These are phyloP conservation scores for Chlorella sp. DNA, from an alignment of 139 green algal genomes.

Conservation along the genomic window DNA sequence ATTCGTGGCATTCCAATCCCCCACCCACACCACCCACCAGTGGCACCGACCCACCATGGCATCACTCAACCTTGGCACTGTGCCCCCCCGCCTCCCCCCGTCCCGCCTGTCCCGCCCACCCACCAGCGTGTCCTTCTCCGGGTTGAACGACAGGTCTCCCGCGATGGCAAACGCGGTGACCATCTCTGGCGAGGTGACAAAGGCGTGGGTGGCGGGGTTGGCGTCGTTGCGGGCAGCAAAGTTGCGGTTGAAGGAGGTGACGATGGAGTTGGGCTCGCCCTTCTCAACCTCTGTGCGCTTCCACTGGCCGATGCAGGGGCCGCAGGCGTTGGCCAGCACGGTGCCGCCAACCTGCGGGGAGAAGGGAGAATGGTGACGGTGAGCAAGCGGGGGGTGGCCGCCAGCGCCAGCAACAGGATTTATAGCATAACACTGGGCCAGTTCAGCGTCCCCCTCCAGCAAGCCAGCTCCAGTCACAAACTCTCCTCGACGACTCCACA, in stretches of 20 bases:
- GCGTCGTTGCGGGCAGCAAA: conserved; percentile 95
- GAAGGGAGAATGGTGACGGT: not conserved
- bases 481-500: too few species aligned
- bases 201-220: conserved; percentile 93
- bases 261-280: conserved; percentile 91
- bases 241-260: conserved; percentile 97
- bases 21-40: too few species aligned
- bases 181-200: conserved; percentile 93
- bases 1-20: too few species aligned
- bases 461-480: too few species aligned
- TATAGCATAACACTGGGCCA: not conserved
- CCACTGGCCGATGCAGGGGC: conserved; percentile 97
- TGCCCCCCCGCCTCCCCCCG: not conserved
- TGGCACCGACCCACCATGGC: too few species aligned
- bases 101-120: not conserved
- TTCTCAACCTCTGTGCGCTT: conserved; percentile 93
- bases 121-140: conserved; percentile 84
- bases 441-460: not conserved
- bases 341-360: conserved; percentile 80
- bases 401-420: not conserved
- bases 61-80: too few species aligned
- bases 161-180: conserved; percentile 89
- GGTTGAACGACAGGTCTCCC: conserved; percentile 95
- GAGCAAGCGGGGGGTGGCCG: not conserved
- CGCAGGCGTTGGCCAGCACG: conserved; percentile 95